phyloP scores from a whole-genome alignment of 805 yeast species.

The Wickerhamiella lipophila region DNA sequence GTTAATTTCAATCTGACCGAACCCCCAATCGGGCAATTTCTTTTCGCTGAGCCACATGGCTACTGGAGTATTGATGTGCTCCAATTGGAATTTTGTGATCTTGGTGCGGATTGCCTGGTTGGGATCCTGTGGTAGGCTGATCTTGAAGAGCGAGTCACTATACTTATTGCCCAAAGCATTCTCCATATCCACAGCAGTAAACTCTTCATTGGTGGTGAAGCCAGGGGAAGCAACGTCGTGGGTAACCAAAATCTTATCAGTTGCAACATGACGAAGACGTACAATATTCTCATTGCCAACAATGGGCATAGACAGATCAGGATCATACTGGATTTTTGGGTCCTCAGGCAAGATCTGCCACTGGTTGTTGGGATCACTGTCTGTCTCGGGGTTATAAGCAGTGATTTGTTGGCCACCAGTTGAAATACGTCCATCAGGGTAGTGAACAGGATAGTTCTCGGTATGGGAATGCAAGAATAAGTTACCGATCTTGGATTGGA shows the following conservation, averaged over 20 bases:
- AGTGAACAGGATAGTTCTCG: constrained; percentile 77
- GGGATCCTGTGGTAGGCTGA: constrained; percentile 26
- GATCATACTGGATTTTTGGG: constrained; percentile 19
- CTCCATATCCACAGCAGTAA: constrained; percentile 71
- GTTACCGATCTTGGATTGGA: constrained; percentile 52
- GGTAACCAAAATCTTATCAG: constrained; percentile 70
- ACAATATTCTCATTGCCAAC: constrained; percentile 50
- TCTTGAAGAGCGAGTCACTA: constrained; percentile 65
- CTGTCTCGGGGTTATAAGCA: constrained; percentile 78
- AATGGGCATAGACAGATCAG: constrained; percentile 25
- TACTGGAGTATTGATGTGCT: constrained; percentile 57
- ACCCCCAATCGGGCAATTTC: constrained; percentile 90
- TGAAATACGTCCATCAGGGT: constrained; percentile 92
- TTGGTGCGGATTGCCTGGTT: constrained; percentile 42
- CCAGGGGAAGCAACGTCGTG: constrained; percentile 71
- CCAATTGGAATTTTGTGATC: constrained; percentile 69
- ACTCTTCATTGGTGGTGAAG: constrained; percentile 58
- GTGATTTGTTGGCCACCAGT: constrained; percentile 91
- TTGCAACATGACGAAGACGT: constrained; percentile 55
- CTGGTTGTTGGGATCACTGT: constrained; percentile 47
- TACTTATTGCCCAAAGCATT: constrained; percentile 67
- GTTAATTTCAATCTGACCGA: constrained; percentile 80
- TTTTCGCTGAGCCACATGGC: constrained; percentile 75
- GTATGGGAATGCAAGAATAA: constrained; percentile 71
- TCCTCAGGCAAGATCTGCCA: constrained; percentile 36